Evolutionary conservation across 2,329 filamentous ascomycete genomes (phyloP).

Genomic region (Didymella exigua): DNA sequence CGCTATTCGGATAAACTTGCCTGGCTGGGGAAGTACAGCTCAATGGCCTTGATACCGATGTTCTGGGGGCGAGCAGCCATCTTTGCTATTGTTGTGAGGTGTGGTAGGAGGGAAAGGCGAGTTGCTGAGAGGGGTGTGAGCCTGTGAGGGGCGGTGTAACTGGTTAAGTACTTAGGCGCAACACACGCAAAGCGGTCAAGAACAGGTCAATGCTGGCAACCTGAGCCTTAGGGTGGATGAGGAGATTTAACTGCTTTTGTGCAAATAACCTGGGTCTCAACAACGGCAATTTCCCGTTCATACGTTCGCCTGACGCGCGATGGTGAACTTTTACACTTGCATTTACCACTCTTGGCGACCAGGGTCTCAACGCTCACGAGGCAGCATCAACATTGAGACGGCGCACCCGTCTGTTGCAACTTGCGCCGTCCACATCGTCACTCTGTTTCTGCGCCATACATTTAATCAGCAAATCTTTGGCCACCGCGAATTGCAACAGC

Average conservation of each 20-base stretch:
- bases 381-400: neutral
- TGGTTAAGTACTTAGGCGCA: conserved; percentile 42
- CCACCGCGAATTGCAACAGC: conserved; percentile 22
- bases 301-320: conserved; percentile 9
- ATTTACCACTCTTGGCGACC: conserved; percentile 1
- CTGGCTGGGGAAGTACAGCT: conserved; percentile 61
- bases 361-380: neutral
- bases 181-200: conserved; percentile 46
- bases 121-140: conserved; percentile 17
- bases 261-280: conserved; percentile 32
- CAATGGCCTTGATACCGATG: conserved; percentile 61
- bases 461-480: conserved; percentile 5
- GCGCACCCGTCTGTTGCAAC: conserved; percentile 1
- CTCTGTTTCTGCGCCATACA: neutral
- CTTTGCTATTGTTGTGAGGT: conserved; percentile 25
- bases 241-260: conserved; percentile 34
- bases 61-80: conserved; percentile 57
- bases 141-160: conserved; percentile 35
- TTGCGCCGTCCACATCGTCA: neutral
- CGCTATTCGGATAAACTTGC: conserved; percentile 40
- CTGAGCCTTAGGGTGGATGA: conserved; percentile 22
- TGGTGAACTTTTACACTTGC: conserved; percentile 15
- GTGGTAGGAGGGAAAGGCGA: conserved; percentile 25
- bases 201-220: conserved; percentile 42
- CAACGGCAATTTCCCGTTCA: conserved; percentile 32